Evolutionary conservation across 1,284 basidiomycete species (phyloP).

Genomic region (Irpex lacteus): DNA sequence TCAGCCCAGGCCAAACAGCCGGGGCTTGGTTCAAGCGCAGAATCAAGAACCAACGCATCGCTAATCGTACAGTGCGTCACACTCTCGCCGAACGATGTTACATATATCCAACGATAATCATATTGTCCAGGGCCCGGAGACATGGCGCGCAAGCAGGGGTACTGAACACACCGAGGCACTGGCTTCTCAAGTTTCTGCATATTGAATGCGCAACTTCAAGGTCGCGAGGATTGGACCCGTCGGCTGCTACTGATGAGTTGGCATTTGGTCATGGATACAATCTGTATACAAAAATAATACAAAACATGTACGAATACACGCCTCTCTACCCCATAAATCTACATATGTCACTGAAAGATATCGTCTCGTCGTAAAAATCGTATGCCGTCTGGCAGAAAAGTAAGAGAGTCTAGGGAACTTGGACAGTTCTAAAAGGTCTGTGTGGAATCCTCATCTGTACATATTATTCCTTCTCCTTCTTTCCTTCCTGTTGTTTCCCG

Average conservation of each 20-base stretch:
- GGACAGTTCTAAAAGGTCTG: no score
- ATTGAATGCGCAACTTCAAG: background rate
- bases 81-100: background rate
- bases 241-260: no score
- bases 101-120: background rate
- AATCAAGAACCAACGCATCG: constrained; percentile 27
- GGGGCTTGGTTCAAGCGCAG: constrained; percentile 29
- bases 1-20: constrained; percentile 23
- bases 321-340: background rate
- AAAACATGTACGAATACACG: background rate
- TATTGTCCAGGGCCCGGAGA: constrained; percentile 27
- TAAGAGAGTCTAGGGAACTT: no score
- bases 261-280: no score
- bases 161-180: constrained; percentile 23
- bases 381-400: background rate
- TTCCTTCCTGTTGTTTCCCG: background rate
- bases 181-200: background rate
- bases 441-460: no score
- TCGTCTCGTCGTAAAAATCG: background rate
- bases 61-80: constrained; percentile 25
- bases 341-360: background rate
- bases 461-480: background rate
- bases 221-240: no score
- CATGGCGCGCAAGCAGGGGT: constrained; percentile 28
- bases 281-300: no score